These are phyloP conservation scores for Pythium vanterpoolii DNA, from an alignment of 352 stramenopile species.

Conservation along the genomic window DNA sequence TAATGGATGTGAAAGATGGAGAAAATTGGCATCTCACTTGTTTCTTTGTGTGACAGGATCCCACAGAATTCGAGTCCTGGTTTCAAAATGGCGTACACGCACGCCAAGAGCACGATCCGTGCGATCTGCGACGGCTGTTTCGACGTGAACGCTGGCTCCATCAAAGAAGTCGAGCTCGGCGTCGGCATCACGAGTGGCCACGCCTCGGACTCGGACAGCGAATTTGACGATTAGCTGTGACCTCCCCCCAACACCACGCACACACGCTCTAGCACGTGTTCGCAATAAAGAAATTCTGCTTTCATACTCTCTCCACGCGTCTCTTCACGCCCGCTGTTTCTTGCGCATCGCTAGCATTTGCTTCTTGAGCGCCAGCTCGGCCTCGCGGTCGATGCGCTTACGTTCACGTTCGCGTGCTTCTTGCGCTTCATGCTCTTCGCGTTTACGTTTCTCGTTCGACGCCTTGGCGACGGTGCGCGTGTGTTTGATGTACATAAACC, in stretches of 20 bases:
- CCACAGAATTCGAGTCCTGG: conserved; percentile 75
- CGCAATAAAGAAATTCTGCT: not conserved
- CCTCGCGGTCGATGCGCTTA: conserved; percentile 64
- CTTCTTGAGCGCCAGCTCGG: conserved; percentile 65
- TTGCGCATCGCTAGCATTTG: conserved; percentile 82
- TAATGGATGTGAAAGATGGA: not conserved
- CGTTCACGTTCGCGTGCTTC: conserved; percentile 55
- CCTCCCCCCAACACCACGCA: not conserved
- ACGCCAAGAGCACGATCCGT: conserved; percentile 82
- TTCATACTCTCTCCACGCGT: not conserved
- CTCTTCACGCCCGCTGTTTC: conserved; percentile 40
- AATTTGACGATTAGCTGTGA: conserved; percentile 64
- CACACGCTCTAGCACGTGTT: not conserved
- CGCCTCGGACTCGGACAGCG: conserved; percentile 81
- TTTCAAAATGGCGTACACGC: conserved; percentile 88
- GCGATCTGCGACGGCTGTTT: conserved; percentile 73
- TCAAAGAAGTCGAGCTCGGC: conserved; percentile 66
- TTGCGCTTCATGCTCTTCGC: conserved; percentile 58
- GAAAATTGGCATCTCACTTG: not conserved
- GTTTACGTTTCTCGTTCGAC: conserved; percentile 63
- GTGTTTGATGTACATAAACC: conserved; percentile 83
- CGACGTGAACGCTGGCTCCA: conserved; percentile 74
- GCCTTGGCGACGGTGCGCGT: conserved; percentile 70
- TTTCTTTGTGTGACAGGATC: conserved; percentile 36
- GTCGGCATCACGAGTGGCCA: conserved; percentile 56